phyloP scores from a whole-genome alignment of 306 rosid genomes.

The peach (Prunus persica) region Prunus_persica_NCBIv2 NC_034012.1:7135501-7136000 shows the following conservation, averaged over 20 bases:
- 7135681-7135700: constrained; percentile 36
- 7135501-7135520: constrained; percentile 71
- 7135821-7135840: constrained; percentile 44
- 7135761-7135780: neutral
- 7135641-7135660: constrained; percentile 29
- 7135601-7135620: constrained; percentile 27
- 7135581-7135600: constrained; percentile 55
- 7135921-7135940: constrained; percentile 49
- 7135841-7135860: constrained; percentile 46
- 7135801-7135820: constrained; percentile 36
- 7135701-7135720: constrained; percentile 38
- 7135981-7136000: constrained; percentile 68
- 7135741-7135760: neutral
- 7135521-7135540: constrained; percentile 67
- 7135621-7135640: constrained; percentile 14
- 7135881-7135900: constrained; percentile 45
- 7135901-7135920: constrained; percentile 65
- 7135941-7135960: constrained; percentile 69
- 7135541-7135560: constrained; percentile 55
- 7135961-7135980: constrained; percentile 69
- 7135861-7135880: constrained; percentile 25
- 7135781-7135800: constrained; percentile 34
- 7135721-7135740: constrained; percentile 26
- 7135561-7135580: constrained; percentile 41
- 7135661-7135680: constrained; percentile 42